phyloP scores from a whole-genome alignment of 352 stramenopile genomes.

The Globisporangium lucens region DNA sequence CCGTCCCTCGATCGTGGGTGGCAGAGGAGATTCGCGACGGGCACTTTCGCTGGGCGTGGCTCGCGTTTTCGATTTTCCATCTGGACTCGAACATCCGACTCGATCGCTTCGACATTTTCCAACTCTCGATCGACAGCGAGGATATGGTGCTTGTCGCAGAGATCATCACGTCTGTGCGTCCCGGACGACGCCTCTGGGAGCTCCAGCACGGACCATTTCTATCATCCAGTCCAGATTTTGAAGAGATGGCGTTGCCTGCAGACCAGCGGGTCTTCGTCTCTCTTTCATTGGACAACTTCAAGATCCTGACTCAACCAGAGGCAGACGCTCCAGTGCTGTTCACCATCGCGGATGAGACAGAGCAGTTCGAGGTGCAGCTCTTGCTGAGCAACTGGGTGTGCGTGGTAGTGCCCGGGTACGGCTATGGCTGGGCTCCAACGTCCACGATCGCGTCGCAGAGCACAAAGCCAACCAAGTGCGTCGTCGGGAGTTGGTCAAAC shows the following conservation, averaged over 20 bases:
- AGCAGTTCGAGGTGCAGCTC: background rate
- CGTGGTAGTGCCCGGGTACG: background rate
- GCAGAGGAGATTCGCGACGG: background rate
- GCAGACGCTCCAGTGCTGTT: background rate
- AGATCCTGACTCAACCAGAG: background rate
- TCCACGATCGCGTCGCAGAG: background rate
- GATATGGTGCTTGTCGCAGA: background rate
- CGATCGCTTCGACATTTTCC: background rate
- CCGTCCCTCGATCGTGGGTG: background rate
- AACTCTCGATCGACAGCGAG: background rate
- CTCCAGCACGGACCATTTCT: background rate
- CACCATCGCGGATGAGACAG: background rate
- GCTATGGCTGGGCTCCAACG: background rate
- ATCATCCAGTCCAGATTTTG: background rate
- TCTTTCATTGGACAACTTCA: background rate
- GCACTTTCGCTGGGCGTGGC: background rate
- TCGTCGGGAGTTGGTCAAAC: background rate
- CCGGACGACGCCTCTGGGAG: background rate
- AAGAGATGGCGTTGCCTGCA: background rate
- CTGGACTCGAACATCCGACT: background rate
- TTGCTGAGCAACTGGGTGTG: conserved; percentile 3
- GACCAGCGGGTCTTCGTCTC: background rate
- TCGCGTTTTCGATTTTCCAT: background rate
- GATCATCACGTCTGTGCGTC: background rate
- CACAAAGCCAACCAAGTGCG: background rate